Percentiles rank a stretch among this genome's conserved stretches.
phyloP scores from a whole-genome alignment of 495 filamentous ascomycete species.

The Hyaloscypha hepaticicola region DNA sequence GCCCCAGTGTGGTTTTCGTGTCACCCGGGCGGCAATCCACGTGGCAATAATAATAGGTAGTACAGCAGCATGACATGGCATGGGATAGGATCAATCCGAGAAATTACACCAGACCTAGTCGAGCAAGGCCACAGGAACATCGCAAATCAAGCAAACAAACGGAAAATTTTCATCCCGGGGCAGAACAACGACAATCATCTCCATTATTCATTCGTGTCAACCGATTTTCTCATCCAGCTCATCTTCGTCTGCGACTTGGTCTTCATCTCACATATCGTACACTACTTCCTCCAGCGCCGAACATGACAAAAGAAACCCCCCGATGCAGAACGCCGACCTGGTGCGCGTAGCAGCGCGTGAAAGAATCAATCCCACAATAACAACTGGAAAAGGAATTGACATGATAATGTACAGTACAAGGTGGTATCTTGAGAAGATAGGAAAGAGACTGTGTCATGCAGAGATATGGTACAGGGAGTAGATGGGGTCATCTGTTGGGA shows the following conservation, averaged over 20 bases:
- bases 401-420: constrained; percentile 4
- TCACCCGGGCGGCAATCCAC: too few species aligned
- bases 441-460: constrained; percentile 1
- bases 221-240: not conserved
- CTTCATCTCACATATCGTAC: constrained; percentile 9
- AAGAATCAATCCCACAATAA: not conserved
- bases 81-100: too few species aligned
- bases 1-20: too few species aligned
- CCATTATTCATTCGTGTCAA: constrained; percentile 3
- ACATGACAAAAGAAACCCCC: not conserved
- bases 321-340: not conserved
- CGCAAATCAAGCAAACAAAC: too few species aligned
- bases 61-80: too few species aligned
- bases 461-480: constrained; percentile 17
- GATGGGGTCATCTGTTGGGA: not conserved
- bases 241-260: not conserved
- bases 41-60: too few species aligned
- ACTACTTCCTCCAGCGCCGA: not conserved
- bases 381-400: not conserved
- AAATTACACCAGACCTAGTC: too few species aligned
- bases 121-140: too few species aligned
- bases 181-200: too few species aligned
- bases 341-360: not conserved
- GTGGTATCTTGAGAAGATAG: constrained; percentile 7
- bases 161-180: too few species aligned